These are phyloP conservation scores for Candida germanica DNA, from an alignment of 805 yeast species.

Conservation along the genomic window DNA sequence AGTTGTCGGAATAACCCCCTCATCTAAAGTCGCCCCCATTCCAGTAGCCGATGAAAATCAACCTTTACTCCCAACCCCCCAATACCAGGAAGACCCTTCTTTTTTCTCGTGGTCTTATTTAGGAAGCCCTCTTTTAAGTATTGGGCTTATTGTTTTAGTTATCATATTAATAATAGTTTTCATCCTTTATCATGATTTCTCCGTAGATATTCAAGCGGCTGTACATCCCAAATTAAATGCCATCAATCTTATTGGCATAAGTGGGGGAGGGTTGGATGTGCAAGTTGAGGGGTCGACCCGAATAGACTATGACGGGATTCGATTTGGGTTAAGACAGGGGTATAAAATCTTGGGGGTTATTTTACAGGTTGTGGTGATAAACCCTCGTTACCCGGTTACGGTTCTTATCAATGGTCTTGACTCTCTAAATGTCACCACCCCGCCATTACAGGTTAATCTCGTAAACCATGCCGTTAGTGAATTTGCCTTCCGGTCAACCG, in stretches of 20 bases:
- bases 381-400: conserved; percentile 18
- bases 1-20: conserved; percentile 1
- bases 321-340: conserved; percentile 17
- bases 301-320: conserved; percentile 26
- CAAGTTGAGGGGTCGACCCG: conserved; percentile 24
- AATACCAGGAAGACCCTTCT: not conserved
- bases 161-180: conserved; percentile 12
- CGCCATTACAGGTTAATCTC: conserved; percentile 8
- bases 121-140: conserved; percentile 10
- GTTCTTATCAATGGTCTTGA: conserved; percentile 16
- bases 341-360: conserved; percentile 20
- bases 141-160: conserved; percentile 11
- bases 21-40: conserved; percentile 1
- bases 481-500: conserved; percentile 10
- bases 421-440: conserved; percentile 13
- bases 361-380: conserved; percentile 20
- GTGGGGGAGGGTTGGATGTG: conserved; percentile 25
- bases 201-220: conserved; percentile 15
- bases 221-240: conserved; percentile 21
- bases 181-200: conserved; percentile 13
- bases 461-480: conserved; percentile 7
- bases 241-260: conserved; percentile 21
- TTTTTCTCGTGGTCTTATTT: conserved; percentile 4
- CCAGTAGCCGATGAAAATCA: conserved; percentile 11
- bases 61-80: conserved; percentile 5